Base-by-base conservation (phyloP, 306 rosid genomes). In the Cucurbita ficifolia region DNA sequence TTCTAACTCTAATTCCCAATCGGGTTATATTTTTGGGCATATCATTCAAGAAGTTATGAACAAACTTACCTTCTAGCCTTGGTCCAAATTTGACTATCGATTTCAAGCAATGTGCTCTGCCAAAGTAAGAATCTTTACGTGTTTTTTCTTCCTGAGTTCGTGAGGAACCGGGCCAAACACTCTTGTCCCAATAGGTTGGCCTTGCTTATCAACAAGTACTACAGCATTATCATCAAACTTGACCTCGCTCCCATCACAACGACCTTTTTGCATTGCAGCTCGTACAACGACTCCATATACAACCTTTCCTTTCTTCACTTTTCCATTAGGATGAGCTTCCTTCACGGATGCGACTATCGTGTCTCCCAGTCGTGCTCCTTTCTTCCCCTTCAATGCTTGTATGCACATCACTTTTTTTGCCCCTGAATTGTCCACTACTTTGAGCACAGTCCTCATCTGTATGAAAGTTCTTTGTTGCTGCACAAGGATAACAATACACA, bases 361-460 rank as follows among this genome's bases (percentile, higher is more conserved):
- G 78, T 90, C 98, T 11, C 98, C 94, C 70, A 93, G 80, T 75
- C 98, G 82, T 51, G 98, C 97, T n/a, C 97, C 92, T 79, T 86
- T 87, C 86, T 82, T 88, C 69, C 94, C 98, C 78, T 89, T 86
- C 86, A 93, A 75, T 13, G 98, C 88, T 75, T 88, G 96, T 69
- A 88, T 90, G 85, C 96, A 93, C 98, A 88, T 93, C 77, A 93
- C 96, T 84, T 87, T 90, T 73, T 90, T 90, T 2, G 94, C 97
- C 38, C 92, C 96, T 0, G 94, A 90, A 61, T 93, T 93, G 76
- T 93, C 98, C 52, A 86, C 96, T 46, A 93, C 98, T 87, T 93
- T 89, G 69, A 93, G 96, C 74, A 90, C 88, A 14, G 96, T 93
- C 76, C 98, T 82, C 97, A 93, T 90, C 80, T 93, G 97, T 52